Conservation (phyloP, 225 moss, liverwort and hornwort genomes). For the Pleurozium schreberi region DNA sequence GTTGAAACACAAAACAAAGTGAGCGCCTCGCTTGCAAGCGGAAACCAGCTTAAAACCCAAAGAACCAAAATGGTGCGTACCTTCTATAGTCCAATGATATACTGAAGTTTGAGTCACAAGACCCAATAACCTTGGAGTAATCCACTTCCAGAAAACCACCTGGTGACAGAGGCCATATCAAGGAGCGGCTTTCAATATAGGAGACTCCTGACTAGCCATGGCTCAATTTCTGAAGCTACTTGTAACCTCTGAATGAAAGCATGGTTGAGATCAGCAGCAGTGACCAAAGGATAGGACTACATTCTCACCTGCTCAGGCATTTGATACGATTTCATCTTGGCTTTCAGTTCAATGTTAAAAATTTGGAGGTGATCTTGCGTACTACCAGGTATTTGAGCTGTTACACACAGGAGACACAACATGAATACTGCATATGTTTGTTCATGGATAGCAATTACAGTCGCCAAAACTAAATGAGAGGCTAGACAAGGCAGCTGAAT, state of each 20-base stretch:
- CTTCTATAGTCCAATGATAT: constrained; percentile 94
- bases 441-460: neutral
- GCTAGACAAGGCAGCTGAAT: neutral
- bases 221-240: neutral
- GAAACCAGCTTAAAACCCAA: neutral
- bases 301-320: constrained; percentile 91
- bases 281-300: neutral
- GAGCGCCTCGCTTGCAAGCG: neutral
- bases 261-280: neutral
- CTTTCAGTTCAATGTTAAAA: constrained; percentile 85
- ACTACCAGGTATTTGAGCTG: constrained; percentile 76
- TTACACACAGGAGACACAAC: neutral
- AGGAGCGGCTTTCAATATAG: neutral
- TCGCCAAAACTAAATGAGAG: neutral
- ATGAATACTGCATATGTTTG: neutral
- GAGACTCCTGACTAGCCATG: neutral
- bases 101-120: constrained; percentile 85
- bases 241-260: neutral
- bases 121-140: constrained; percentile 73
- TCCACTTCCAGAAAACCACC: constrained; percentile 99
- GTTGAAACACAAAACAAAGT: neutral
- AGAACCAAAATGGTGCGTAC: constrained; percentile 7
- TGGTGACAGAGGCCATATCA: neutral
- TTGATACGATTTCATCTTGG: constrained; percentile 88
- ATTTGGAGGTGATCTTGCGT: constrained; percentile 90